A percentile compares a stretch with the other conserved stretches of the same genome.
These are phyloP conservation scores for Mucor circinelloides DNA, from an alignment of 371 early-diverging fungal species.

Conservation along the genomic window DNA sequence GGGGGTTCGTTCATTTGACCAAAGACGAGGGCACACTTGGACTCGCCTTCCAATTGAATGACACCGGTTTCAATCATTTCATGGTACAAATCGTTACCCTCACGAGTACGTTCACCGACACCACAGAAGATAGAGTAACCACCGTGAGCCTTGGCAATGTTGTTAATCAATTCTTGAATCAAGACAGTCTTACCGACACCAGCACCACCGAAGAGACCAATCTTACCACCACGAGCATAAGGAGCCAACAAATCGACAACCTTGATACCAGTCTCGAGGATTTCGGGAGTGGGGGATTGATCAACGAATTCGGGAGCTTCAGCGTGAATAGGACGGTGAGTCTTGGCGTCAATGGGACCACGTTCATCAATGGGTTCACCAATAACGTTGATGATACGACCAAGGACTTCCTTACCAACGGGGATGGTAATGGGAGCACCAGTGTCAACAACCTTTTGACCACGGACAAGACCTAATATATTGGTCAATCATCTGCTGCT, in stretches of 20 bases:
- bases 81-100: constrained; percentile 98
- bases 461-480: constrained; percentile 92
- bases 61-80: constrained; percentile 96
- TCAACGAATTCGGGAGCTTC: constrained; percentile 95
- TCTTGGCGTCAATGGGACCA: constrained; percentile 94
- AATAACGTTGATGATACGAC: constrained; percentile 98
- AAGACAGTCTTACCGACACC: constrained; percentile 99
- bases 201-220: constrained; percentile 97
- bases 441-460: constrained; percentile 94
- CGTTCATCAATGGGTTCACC: constrained; percentile 98
- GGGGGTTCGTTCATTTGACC: constrained; percentile 99
- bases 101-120: constrained; percentile 98
- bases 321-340: constrained; percentile 88
- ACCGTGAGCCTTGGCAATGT: constrained; percentile 98
- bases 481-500: constrained; percentile 8
- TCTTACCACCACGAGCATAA: constrained; percentile 98
- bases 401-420: constrained; percentile 94
- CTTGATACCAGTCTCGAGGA: constrained; percentile 98
- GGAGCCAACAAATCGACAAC: constrained; percentile 98
- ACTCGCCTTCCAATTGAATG: constrained; percentile 92
- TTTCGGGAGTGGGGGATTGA: constrained; percentile 95
- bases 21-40: constrained; percentile 96
- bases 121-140: constrained; percentile 98
- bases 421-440: constrained; percentile 95
- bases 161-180: constrained; percentile 98